phyloP scores from a whole-genome alignment of 768 basidiomycete genomes.

The Rhodosporidiobolus odoratus region DNA sequence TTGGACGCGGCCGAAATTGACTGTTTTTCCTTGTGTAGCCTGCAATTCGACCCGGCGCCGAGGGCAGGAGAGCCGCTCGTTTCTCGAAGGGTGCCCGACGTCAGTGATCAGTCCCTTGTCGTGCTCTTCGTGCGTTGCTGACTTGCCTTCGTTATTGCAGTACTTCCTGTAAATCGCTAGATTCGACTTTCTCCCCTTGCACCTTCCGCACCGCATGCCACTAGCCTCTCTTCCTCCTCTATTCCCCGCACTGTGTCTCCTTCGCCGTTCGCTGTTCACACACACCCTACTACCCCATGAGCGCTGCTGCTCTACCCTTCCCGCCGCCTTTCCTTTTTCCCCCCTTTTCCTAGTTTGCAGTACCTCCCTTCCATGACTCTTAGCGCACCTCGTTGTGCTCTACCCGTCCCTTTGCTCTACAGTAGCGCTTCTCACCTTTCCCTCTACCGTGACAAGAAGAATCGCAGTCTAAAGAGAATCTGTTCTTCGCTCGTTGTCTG shows the following conservation, averaged over 20 bases:
- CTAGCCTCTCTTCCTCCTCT: too few species aligned
- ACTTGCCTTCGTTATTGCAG: neutral
- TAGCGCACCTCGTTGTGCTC: too few species aligned
- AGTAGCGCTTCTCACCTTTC: too few species aligned
- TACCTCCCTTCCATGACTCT: too few species aligned
- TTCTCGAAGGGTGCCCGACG: conserved; percentile 51
- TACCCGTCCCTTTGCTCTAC: too few species aligned
- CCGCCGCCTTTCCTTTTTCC: too few species aligned
- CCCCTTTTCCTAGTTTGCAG: too few species aligned
- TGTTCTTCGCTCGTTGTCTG: too few species aligned
- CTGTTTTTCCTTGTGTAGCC: conserved; percentile 54
- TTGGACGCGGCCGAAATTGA: conserved; percentile 23
- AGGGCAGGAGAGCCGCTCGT: conserved; percentile 97
- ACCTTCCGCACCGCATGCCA: neutral
- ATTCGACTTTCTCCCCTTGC: conserved; percentile 2
- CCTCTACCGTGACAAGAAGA: too few species aligned
- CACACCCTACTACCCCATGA: too few species aligned
- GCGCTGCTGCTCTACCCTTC: neutral
- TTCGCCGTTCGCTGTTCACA: neutral
- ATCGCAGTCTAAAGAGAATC: too few species aligned
- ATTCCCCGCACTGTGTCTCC: neutral
- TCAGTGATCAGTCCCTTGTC: neutral
- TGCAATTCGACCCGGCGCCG: conserved; percentile 99
- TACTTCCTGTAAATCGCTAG: conserved; percentile 32
- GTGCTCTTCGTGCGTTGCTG: neutral